Evolutionary conservation across 306 rosid genomes (phyloP), one percentile per base, ranked within the genome.

Genomic region (Vachellia pachyceras): DNA sequence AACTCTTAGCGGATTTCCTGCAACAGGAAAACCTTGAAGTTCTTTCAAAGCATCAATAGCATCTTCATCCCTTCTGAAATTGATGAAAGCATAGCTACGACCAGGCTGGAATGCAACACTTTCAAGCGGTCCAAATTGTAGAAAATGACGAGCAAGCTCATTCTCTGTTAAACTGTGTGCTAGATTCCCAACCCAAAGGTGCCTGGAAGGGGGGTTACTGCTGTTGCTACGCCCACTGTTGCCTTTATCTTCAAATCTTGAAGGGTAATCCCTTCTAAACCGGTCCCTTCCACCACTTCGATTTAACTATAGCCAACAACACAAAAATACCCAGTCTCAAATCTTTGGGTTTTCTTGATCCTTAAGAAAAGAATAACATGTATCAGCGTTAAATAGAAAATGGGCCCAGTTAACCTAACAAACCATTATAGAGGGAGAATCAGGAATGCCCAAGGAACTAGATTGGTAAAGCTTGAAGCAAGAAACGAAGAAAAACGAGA

Each of bases 141-240:
- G 41, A 79, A 95, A 95, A 83, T 87, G 94, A 50, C 81, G 89
- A 10, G 88, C 81, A 71, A 93, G 91, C 0, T 93, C 99, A 8
- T 85, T 83, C 90, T 92, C 99, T 35, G 76, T 69, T 49, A 92
- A 47, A 33, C 64, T 68, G 79, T 88, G 99, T 5, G 94, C 41
- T 20, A 95, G 87, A 66, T 95, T 93, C 67, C 99, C 99, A 57
- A 93, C 89, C 98, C 99, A 95, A 64, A 95, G 88, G 78, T 93
- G 96, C 35, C 97, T 88, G 33, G 99, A 95, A 47, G 97, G 97
- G 33, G 94, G 98, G 58, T 45, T 76, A 3, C 44, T 83, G 63
- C 76, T 85, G 61, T 35, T 65, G 66, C 72, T 83, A 5, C 88
- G 88, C 46, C 88, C 86, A 79, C 83, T 78, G 64, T 63, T 70